Base-by-base conservation (phyloP, 345 rosid species). In the Sisymbrium irio region DNA sequence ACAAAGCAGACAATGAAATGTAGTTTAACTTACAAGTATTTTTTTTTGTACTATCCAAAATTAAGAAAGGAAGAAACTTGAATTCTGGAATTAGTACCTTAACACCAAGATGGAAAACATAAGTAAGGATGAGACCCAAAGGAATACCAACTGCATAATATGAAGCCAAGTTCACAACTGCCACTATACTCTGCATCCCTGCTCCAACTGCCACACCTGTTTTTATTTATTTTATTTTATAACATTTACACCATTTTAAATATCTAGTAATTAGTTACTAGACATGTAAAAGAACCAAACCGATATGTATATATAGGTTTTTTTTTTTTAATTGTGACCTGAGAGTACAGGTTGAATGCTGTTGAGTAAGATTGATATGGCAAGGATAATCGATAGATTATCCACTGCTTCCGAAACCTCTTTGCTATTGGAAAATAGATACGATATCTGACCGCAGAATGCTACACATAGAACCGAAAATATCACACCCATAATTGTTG, bases 171-270 rank as follows among this genome's bases (percentile, higher is more conserved):
- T 87, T 91, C 45, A 91, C 80, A 50, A 78, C 72, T 33, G 92
- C 97, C 49, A 85, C 92, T 57, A 74, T 58, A 36, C 78, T 42
- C 42, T 91, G 92, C 81, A 89, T 58, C 4, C 97, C 97, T 44
- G 97, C 91, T 36, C 95, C 94, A 15, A 91, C 82, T 10, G 92
- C 97, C 20, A 82, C 94, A 10, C 97, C 94, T 90, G 80, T 51
- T 9, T 47, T 47, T 9, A n/a, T 6, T 47, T 12, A 8, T 35
- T 35, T 35, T 8, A 22, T 22, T 22, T 22, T 22, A 22, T 22
- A 35, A 35, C 37, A 30, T 30, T 30, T 30, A 22, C 25, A 22
- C 18, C 51, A 17, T 15, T 44, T 37, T 37, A 37, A 37, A 1
- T 9, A 37, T 9, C 12, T 37, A 37, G 11, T 37, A 10, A 18